Evolutionary conservation across 1,284 basidiomycete species (phyloP).

Genomic region (Pterula multifida): DNA sequence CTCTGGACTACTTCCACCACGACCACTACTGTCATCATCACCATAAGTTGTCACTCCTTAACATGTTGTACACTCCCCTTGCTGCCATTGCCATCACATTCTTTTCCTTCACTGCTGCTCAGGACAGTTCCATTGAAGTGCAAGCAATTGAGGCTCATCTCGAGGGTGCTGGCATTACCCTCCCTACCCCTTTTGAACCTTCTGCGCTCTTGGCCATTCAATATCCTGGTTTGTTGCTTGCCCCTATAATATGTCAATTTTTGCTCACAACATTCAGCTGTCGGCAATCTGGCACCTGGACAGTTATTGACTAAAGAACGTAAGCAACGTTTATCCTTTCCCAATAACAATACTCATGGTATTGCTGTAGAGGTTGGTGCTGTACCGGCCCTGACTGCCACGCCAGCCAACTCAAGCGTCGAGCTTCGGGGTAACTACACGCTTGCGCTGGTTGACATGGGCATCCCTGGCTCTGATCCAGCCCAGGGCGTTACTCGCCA

Average conservation of each 20-base stretch:
- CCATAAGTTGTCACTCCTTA: slow-evolving; percentile 6
- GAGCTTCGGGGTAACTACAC: slow-evolving; percentile 40
- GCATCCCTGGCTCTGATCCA: slow-evolving; percentile 43
- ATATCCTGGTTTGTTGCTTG: slow-evolving; percentile 25
- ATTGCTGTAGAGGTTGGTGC: slow-evolving; percentile 33
- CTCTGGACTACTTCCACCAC: not conserved
- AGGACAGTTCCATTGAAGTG: slow-evolving; percentile 28
- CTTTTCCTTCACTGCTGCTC: slow-evolving; percentile 28
- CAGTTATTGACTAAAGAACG: slow-evolving; percentile 44
- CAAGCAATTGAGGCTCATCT: slow-evolving; percentile 52
- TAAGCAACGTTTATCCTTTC: slow-evolving; percentile 21
- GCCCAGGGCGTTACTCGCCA: slow-evolving; percentile 53
- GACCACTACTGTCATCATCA: slow-evolving; percentile 1
- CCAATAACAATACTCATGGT: not conserved
- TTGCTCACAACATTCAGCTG: slow-evolving; percentile 15
- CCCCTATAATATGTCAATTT: not conserved
- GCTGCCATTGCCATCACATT: slow-evolving; percentile 18
- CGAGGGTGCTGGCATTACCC: slow-evolving; percentile 42
- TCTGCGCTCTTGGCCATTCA: slow-evolving; percentile 37
- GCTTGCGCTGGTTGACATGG: slow-evolving; percentile 63
- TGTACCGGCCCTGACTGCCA: slow-evolving; percentile 36
- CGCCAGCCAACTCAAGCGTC: slow-evolving; percentile 32
- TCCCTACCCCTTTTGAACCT: slow-evolving; percentile 47
- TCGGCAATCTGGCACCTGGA: slow-evolving; percentile 42
- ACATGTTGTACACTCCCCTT: slow-evolving; percentile 10